Evolutionary conservation across 768 basidiomycete species (phyloP), one percentile per base, ranked within the genome.

Genomic region (Thelephora aurantiotincta): DNA sequence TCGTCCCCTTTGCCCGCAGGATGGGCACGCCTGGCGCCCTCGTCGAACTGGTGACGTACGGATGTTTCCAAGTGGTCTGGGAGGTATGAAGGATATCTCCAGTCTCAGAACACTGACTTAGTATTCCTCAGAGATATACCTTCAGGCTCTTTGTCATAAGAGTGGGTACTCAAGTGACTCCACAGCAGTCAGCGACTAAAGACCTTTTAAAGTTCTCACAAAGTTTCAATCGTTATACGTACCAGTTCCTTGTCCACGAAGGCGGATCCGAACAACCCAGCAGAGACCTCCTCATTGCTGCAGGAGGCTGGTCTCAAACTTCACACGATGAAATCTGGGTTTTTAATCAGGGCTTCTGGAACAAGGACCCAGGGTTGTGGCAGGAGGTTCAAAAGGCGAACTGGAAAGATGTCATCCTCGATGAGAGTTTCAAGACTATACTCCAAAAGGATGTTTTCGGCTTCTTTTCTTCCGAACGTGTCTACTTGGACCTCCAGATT

Each of bases 351-450:
- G 77, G 80, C 0, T 73, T 57, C 33, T 91, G 87, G 88, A 46
- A 52, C 16, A 85, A 87, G 56, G 71, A 76, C 54, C 68, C 67
- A 43, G 55, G 54, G 0, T 71, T 89, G 12, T 89, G 81, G 81
- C 43, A 52, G 12, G 64, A 63, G 50, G 55, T 64, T 6, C 61
- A 65, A 51, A 61, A 73, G 52, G 80, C 80, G 0, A 67, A 76
- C 56, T 89, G 85, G 85, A 67, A 76, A 22, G 80, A 85, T 50
- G 75, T 89, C 33, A 77, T 88, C 45, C 69, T 88, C 50, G 78
- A 80, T 50, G 72, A 77, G 0, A 68, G 69, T 5, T 82, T 80
- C 65, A 91, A 91, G 65, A 64, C 64, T 33, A 64, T 67, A 2
- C 51, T 92, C 19, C 72, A 80, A 63, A 80, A 84, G 55, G 89